A percentile compares a stretch with the other conserved stretches of the same genome.
phyloP scores from a whole-genome alignment of 2,329 filamentous ascomycete species.

The Scedosporium dehoogii region DNA sequence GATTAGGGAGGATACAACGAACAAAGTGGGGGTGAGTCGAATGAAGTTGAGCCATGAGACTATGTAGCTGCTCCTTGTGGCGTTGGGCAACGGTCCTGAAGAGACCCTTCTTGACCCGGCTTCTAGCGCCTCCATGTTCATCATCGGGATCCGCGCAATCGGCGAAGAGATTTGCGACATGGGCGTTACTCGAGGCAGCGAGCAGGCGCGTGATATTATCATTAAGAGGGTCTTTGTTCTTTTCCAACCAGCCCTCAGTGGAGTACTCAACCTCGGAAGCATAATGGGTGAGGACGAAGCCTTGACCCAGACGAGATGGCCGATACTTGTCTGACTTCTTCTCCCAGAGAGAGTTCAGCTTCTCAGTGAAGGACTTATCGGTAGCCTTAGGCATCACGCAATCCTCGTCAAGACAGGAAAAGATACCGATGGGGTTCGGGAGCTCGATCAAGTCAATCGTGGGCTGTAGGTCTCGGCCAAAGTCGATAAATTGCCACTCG shows the following conservation, averaged over 20 bases:
- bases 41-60: conserved; percentile 85
- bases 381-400: conserved; percentile 98
- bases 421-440: conserved; percentile 94
- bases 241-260: conserved; percentile 91
- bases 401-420: conserved; percentile 95
- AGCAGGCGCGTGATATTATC: conserved; percentile 91
- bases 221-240: conserved; percentile 97
- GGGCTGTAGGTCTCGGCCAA: conserved; percentile 90
- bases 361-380: conserved; percentile 94
- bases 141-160: conserved; percentile 83
- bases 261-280: conserved; percentile 96
- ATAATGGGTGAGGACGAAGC: conserved; percentile 94
- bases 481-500: conserved; percentile 99
- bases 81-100: conserved; percentile 95
- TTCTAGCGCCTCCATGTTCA: conserved; percentile 55
- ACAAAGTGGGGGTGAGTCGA: conserved; percentile 98
- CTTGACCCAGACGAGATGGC: conserved; percentile 75
- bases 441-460: conserved; percentile 97
- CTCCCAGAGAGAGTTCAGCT: conserved; percentile 94
- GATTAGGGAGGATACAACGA: conserved; percentile 92
- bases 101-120: conserved; percentile 88
- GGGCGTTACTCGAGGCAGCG: conserved; percentile 69
- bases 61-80: conserved; percentile 98
- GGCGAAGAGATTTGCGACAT: conserved; percentile 74
- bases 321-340: conserved; percentile 92